A percentile compares a stretch with the other conserved stretches of the same genome.
Conservation (phyloP, 225 moss, liverwort and hornwort species). For the Antitrichia curtipendula region DNA sequence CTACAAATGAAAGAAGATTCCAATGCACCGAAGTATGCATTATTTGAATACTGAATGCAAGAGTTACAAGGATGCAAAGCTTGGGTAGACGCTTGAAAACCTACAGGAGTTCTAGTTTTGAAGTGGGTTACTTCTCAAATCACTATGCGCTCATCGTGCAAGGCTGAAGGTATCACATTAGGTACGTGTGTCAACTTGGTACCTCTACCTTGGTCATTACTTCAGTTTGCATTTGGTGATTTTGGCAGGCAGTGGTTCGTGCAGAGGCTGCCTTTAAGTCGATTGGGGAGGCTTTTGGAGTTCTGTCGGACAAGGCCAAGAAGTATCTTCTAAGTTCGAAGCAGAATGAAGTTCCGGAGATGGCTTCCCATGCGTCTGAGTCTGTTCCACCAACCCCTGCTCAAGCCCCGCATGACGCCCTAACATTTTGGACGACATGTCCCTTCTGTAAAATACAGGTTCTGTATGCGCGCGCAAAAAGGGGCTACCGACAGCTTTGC, state of each 20-base stretch:
- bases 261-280: slow-evolving; percentile 75
- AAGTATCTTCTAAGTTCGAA: slow-evolving; percentile 47
- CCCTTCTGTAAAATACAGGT: slow-evolving; percentile 59
- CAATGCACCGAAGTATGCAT: background rate
- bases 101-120: background rate
- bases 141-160: background rate
- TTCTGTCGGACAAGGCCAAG: slow-evolving; percentile 58
- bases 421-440: slow-evolving; percentile 71
- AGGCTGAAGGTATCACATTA: background rate
- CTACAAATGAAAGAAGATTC: background rate
- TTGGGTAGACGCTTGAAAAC: background rate
- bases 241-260: background rate
- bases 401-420: background rate
- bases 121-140: background rate
- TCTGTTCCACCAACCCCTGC: background rate
- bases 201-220: background rate
- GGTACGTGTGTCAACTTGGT: background rate
- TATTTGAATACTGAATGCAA: background rate
- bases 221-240: background rate
- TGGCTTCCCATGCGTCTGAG: background rate
- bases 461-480: slow-evolving; percentile 36
- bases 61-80: background rate
- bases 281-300: background rate
- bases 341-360: background rate
- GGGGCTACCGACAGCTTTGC: slow-evolving; percentile 34